A percentile compares a stretch with the other conserved stretches of the same genome.
phyloP scores from a whole-genome alignment of 2,329 filamentous ascomycete species.

The Penicillium concentricum region DNA sequence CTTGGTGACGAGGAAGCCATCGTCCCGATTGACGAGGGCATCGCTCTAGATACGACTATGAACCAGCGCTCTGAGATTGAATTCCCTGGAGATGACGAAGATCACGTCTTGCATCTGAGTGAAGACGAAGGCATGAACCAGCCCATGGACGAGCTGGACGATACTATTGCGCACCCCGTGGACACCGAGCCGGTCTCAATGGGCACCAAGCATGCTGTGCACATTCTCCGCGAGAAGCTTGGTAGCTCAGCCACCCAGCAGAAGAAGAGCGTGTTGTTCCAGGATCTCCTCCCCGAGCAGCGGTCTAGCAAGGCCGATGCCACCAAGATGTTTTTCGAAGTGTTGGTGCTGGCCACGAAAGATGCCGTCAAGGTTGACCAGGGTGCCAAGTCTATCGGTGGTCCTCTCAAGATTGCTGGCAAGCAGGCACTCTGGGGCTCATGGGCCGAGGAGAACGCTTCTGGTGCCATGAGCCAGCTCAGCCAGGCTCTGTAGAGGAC shows the following conservation, averaged over 20 bases:
- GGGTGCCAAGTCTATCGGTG: constrained; percentile 67
- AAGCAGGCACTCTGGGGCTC: constrained; percentile 96
- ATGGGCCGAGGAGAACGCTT: constrained; percentile 75
- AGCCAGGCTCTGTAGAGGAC: constrained; percentile 27
- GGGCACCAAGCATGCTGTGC: constrained; percentile 92
- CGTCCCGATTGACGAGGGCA: constrained; percentile 49
- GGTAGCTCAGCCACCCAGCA: constrained; percentile 66
- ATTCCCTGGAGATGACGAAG: constrained; percentile 61
- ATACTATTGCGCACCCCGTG: constrained; percentile 75
- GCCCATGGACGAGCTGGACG: constrained; percentile 67
- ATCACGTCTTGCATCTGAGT: constrained; percentile 42
- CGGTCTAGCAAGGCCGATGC: constrained; percentile 83
- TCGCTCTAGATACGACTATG: constrained; percentile 49
- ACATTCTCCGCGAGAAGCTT: constrained; percentile 86
- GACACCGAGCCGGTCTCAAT: constrained; percentile 85
- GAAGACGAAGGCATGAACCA: constrained; percentile 49
- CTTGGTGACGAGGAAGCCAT: constrained; percentile 66
- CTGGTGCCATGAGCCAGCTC: constrained; percentile 43
- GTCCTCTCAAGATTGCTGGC: constrained; percentile 76
- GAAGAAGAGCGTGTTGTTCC: constrained; percentile 81
- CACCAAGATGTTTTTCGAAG: constrained; percentile 99
- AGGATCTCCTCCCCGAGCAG: constrained; percentile 81
- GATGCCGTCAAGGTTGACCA: constrained; percentile 98
- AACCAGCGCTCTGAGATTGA: constrained; percentile 62
- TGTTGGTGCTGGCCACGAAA: constrained; percentile 92